These are phyloP conservation scores for Sisymbrium irio DNA, from an alignment of 345 rosid genomes.

Conservation along the genomic window DNA sequence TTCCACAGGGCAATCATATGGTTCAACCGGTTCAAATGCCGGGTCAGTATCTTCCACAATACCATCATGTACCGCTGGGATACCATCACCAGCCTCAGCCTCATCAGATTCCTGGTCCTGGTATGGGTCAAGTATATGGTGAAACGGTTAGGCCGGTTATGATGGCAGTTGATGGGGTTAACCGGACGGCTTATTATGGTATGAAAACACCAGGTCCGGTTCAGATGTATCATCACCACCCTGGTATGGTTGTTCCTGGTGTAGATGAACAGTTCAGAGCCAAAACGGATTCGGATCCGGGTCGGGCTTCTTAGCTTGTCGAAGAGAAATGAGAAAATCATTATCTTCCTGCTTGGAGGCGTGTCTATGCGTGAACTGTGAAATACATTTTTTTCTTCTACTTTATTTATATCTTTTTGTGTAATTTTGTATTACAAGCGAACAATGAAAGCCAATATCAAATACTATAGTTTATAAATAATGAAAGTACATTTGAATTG, in stretches of 20 bases:
- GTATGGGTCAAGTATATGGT: conserved; percentile 59
- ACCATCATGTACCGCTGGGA: conserved; percentile 59
- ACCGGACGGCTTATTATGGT: conserved; percentile 65
- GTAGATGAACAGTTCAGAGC: conserved; percentile 53
- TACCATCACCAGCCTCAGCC: conserved; percentile 54
- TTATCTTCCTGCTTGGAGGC: background rate
- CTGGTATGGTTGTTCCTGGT: conserved; percentile 54
- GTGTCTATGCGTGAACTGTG: background rate
- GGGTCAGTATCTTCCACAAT: conserved; percentile 56
- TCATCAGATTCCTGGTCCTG: conserved; percentile 44
- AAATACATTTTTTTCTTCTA: conserved; percentile 6
- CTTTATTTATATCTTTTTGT: background rate
- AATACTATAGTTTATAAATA: background rate
- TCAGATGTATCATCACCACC: conserved; percentile 42
- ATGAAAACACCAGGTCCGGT: conserved; percentile 49
- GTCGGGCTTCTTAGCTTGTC: conserved; percentile 39
- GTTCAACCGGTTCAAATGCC: conserved; percentile 50
- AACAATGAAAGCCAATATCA: background rate
- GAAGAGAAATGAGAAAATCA: background rate
- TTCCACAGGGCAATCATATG: conserved; percentile 48
- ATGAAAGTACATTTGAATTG: conserved; percentile 5
- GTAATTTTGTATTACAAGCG: conserved; percentile 14
- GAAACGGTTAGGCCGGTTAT: conserved; percentile 48
- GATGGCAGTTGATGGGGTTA: conserved; percentile 47
- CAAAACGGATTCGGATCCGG: conserved; percentile 42